Percentiles rank a stretch among this genome's conserved stretches.
Evolutionary conservation across 306 rosid genomes (phyloP).

Genomic region (Vicia sativa): DNA sequence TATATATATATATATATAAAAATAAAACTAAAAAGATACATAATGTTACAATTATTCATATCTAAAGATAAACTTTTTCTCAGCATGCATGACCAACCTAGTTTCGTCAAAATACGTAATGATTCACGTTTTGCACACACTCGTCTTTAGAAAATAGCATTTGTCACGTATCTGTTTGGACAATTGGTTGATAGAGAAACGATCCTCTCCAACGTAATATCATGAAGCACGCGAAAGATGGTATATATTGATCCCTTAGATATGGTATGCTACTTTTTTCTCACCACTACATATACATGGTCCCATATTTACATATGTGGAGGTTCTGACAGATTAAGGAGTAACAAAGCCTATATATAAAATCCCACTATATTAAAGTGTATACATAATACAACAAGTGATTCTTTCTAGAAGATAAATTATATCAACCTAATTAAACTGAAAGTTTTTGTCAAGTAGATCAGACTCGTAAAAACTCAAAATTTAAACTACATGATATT

Average conservation of each 20-base stretch:
- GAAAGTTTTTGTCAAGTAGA: too few relatives aligned
- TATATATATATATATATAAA: too few relatives aligned
- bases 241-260: background rate
- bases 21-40: too few relatives aligned
- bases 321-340: background rate
- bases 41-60: too few relatives aligned
- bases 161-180: background rate
- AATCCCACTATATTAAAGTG: background rate
- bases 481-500: too few relatives aligned
- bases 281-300: background rate
- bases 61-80: background rate
- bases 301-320: background rate
- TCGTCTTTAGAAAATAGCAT: background rate
- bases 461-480: too few relatives aligned
- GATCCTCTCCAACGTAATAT: constrained; percentile 11
- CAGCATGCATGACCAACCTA: background rate
- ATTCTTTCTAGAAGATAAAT: too few relatives aligned
- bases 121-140: constrained; percentile 2
- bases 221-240: constrained; percentile 6
- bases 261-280: background rate
- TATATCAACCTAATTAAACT: too few relatives aligned
- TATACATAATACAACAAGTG: too few relatives aligned
- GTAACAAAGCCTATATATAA: too few relatives aligned
- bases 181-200: background rate
- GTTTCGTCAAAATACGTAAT: background rate